Base-by-base conservation (phyloP, 2,329 filamentous ascomycete species). In the Beauveria scarabaeidicola region DNA sequence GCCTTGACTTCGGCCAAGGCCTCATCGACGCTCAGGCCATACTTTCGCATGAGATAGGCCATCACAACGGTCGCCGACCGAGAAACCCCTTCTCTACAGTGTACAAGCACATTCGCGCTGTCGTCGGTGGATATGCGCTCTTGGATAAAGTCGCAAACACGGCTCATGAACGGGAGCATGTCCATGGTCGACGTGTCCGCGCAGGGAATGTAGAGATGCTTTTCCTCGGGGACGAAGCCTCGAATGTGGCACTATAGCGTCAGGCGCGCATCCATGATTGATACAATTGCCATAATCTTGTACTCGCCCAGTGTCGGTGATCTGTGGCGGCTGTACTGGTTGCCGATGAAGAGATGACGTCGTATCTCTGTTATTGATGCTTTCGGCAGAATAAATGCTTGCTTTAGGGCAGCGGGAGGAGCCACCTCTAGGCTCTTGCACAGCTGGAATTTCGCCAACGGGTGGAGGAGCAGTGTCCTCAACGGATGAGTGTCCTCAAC, bases 11-110 rank as follows among this genome's bases (percentile, higher is more conserved):
- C 55, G 2, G 56, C 57, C 32, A 72, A 53, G 25, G 63, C 61
- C 8, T 54, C 50, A 41, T 65, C 60, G 1, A 64, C 48, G 11
- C 48, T 47, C 46, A 62, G 47, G 21, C 64, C 46, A 29, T 66
- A 58, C 44, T 61, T 68, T 15, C 69, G 63, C 70, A 72, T 72
- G 11, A 72, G 64, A 59, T 72, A 72, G 46, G 69, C 70, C 38
- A 72, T 65, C 9, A 68, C 61, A 11, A 66, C 65, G 2, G 70
- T 66, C 6, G 70, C 66, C 1, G 70, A 71, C 15, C 70, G 68
- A 19, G 70, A 73, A 32, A 70, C 61, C 6, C 70, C 70, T 32
- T 62, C 57, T 41, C 76, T 73, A 60, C 71, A 73, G 55, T 71
- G 70, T 10, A 72, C 64, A 2, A 72, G 62, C n/a, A 72, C 67